Evolutionary conservation across 192 early-diverging fungal species (phyloP).

Genomic region (Phycomyces nitens): DNA sequence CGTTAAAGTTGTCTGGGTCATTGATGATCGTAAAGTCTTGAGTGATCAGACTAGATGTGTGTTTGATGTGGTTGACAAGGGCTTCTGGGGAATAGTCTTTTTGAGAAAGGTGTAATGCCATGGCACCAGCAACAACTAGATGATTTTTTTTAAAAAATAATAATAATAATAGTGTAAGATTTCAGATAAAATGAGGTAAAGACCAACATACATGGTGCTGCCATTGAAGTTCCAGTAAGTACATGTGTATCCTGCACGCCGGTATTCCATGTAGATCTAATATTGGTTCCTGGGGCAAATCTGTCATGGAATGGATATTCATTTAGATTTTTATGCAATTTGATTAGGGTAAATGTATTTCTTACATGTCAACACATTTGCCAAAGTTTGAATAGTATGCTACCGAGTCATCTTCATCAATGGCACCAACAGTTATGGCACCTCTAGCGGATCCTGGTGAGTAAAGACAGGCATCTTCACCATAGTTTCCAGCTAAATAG

Average conservation of each 20-base stretch:
- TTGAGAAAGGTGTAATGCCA: slow-evolving; percentile 44
- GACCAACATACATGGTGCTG: slow-evolving; percentile 60
- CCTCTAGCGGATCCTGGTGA: slow-evolving; percentile 53
- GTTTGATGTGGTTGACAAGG: slow-evolving; percentile 27
- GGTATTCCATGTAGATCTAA: slow-evolving; percentile 58
- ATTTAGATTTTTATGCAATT: not conserved
- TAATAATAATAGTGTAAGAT: too few species aligned
- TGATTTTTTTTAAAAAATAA: slow-evolving; percentile 3
- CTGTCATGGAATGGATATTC: slow-evolving; percentile 7
- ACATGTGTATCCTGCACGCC: slow-evolving; percentile 50
- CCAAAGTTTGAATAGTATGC: slow-evolving; percentile 57
- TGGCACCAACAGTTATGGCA: slow-evolving; percentile 59
- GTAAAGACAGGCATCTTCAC: slow-evolving; percentile 52
- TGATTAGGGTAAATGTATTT: not conserved
- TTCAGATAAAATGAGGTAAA: not conserved
- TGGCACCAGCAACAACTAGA: slow-evolving; percentile 47
- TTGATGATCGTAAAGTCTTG: slow-evolving; percentile 29
- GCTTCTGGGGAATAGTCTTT: slow-evolving; percentile 25
- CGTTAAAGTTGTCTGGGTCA: slow-evolving; percentile 5
- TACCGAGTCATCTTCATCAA: slow-evolving; percentile 54
- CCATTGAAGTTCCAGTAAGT: slow-evolving; percentile 80
- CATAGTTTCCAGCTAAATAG: slow-evolving; percentile 51
- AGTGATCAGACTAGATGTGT: slow-evolving; percentile 17
- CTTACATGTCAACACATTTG: slow-evolving; percentile 50
- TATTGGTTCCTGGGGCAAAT: slow-evolving; percentile 48